Evolutionary conservation across 768 basidiomycete genomes (phyloP), one percentile per base, ranked within the genome.

Genomic region (Lentinula detonsa): DNA sequence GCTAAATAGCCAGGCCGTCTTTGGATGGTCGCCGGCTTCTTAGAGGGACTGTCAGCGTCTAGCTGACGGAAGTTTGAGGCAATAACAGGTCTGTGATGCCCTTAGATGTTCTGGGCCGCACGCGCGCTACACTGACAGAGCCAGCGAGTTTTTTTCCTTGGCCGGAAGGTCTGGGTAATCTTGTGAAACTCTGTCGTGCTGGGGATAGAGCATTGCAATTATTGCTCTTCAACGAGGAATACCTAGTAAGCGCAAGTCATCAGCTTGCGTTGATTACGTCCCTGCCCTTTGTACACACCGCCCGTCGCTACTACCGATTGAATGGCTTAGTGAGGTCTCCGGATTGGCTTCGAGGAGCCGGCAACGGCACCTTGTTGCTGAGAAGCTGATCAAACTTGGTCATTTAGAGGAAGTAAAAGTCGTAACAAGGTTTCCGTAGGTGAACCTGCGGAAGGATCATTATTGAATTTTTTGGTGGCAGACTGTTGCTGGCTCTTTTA

Each of bases 171-270:
- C 72, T 73, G 72, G 73, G 84, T 84, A 86, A 85, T 85, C 84
- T 85, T 85, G 83, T 86, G 83, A 86, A 85, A 85, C 83, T 81
- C 80, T 80, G 83, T 85, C 83, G 82, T 86, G 85, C 82, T 86
- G 85, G 87, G 86, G 86, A 88, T 88, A 86, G 87, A 88, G 86
- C 85, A 87, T 87, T 89, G 87, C 85, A 88, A 88, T 87, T 90
- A 88, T 89, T 85, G 87, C 86, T 88, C 88, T 88, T 90, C 86
- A 90, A 88, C 85, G 83, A 88, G 86, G 87, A 88, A 88, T 89
- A 81, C 86, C 85, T 87, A 87, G 87, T 88, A 89, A 87, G 82
- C 83, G 83, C 81, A 83, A 87, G 86, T 90, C 85, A 88, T 87
- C 86, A 89, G 85, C 87, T 87, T 80, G 82, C 85, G 84, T 88